These are phyloP conservation scores for Diatrype stigma DNA, from an alignment of 2,329 filamentous ascomycete species.

Conservation along the genomic window DNA sequence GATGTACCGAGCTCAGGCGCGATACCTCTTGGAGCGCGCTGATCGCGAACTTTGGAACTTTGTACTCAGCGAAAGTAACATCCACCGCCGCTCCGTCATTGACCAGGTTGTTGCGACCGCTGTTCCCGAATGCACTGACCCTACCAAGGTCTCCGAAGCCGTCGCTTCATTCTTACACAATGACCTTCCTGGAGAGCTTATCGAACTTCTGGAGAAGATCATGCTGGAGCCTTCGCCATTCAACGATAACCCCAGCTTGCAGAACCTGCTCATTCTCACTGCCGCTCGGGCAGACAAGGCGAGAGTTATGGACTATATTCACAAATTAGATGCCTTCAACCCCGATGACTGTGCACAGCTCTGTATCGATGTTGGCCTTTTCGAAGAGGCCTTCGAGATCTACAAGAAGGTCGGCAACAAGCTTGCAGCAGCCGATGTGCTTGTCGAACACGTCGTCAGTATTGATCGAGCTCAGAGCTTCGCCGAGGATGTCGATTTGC, in stretches of 20 bases:
- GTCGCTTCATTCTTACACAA: constrained; percentile 89
- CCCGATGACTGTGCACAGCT: constrained; percentile 89
- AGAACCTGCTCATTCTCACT: constrained; percentile 94
- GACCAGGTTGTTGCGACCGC: constrained; percentile 96
- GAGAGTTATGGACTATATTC: constrained; percentile 93
- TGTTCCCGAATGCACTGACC: constrained; percentile 87
- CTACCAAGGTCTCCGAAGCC: constrained; percentile 89
- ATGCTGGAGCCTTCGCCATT: constrained; percentile 99
- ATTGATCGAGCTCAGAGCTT: constrained; percentile 96
- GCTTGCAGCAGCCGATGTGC: constrained; percentile 78
- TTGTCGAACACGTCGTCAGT: constrained; percentile 95
- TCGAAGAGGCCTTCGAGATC: constrained; percentile 96
- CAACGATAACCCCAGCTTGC: constrained; percentile 93
- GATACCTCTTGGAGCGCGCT: constrained; percentile 86
- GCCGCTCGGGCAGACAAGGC: constrained; percentile 95
- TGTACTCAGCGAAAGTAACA: constrained; percentile 91
- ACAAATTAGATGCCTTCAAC: constrained; percentile 83
- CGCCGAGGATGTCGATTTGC: constrained; percentile 87
- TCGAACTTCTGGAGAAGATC: constrained; percentile 98
- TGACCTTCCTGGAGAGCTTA: constrained; percentile 88
- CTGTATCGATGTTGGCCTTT: constrained; percentile 90
- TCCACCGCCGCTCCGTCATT: constrained; percentile 87
- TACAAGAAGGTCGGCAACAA: constrained; percentile 97
- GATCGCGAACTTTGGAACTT: constrained; percentile 92
- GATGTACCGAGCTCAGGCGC: constrained; percentile 98